These are phyloP conservation scores for Saccharomycopsis amapae DNA, from an alignment of 805 yeast genomes.

Conservation along the genomic window DNA sequence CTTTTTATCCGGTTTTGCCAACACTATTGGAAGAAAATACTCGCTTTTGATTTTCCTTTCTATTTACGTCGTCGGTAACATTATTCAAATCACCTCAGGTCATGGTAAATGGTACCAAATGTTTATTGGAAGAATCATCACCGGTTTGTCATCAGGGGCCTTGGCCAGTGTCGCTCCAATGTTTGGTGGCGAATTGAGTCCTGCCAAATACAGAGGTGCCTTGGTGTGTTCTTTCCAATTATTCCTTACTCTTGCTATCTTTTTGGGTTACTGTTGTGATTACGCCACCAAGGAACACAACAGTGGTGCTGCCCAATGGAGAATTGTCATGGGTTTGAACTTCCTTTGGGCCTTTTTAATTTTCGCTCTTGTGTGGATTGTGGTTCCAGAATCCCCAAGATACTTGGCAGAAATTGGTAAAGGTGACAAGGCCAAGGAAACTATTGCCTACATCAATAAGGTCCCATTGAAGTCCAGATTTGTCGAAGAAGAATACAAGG, in stretches of 20 bases:
- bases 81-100: constrained; percentile 52
- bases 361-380: constrained; percentile 40
- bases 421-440: constrained; percentile 45
- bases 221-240: constrained; percentile 64
- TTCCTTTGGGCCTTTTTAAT: constrained; percentile 32
- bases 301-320: constrained; percentile 57
- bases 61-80: constrained; percentile 53
- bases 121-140: constrained; percentile 52
- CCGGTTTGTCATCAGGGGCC: constrained; percentile 76
- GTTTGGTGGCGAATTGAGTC: constrained; percentile 63
- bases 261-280: constrained; percentile 61
- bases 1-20: constrained; percentile 49
- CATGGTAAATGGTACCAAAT: constrained; percentile 51
- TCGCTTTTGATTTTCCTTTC: constrained; percentile 48
- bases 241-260: constrained; percentile 64
- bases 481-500: constrained; percentile 45
- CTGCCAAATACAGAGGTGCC: constrained; percentile 64
- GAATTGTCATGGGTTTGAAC: constrained; percentile 53
- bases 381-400: constrained; percentile 68
- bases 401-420: constrained; percentile 46
- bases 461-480: constrained; percentile 45
- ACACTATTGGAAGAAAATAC: constrained; percentile 50
- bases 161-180: constrained; percentile 71
- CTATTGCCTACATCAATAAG: constrained; percentile 55
- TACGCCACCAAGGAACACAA: constrained; percentile 45